phyloP scores from a whole-genome alignment of 148 eudicot species.

The Chenopodium suecicum region DNA sequence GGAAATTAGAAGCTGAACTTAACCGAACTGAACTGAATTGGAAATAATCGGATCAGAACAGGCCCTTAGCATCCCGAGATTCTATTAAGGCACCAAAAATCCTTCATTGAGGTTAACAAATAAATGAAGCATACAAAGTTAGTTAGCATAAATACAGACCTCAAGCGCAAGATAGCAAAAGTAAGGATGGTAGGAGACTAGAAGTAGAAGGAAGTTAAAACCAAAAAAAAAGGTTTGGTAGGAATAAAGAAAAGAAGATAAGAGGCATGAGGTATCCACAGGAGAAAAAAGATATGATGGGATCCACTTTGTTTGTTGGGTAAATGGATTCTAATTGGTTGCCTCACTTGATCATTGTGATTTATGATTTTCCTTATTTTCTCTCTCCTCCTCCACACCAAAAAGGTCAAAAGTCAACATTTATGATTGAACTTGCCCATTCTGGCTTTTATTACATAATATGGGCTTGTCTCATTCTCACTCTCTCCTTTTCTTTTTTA shows the following conservation, averaged over 20 bases:
- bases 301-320: constrained; percentile 20
- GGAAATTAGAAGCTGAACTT: no score
- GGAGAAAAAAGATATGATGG: constrained; percentile 8
- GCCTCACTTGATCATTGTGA: constrained; percentile 7
- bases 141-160: background rate
- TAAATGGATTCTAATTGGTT: constrained; percentile 8
- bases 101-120: no score
- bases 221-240: constrained; percentile 3
- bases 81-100: no score
- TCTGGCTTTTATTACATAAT: background rate
- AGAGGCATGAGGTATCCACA: constrained; percentile 22
- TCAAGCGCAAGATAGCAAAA: constrained; percentile 19
- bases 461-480: background rate
- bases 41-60: no score
- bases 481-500: background rate
- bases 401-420: constrained; percentile 3
- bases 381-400: background rate
- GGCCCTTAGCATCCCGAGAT: no score
- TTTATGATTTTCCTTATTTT: background rate
- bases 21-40: no score
- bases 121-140: no score
- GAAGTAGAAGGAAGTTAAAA: background rate
- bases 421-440: constrained; percentile 13
- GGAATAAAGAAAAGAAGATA: constrained; percentile 13
- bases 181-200: constrained; percentile 16